Base-by-base conservation (phyloP, 805 yeast species). In the Candida quercuum region DNA sequence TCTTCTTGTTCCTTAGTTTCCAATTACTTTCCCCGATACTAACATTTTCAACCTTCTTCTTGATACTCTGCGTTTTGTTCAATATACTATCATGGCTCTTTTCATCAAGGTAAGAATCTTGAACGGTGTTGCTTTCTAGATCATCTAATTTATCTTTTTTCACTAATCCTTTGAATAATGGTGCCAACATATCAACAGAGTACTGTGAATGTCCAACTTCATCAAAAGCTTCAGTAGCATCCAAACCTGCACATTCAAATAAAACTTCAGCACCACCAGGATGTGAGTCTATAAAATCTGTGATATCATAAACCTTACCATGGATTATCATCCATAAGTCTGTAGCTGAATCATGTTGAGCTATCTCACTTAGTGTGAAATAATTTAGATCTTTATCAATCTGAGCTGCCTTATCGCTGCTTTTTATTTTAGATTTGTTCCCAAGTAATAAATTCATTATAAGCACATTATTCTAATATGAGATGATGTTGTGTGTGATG, bases 131-230 rank as follows among this genome's bases (percentile, higher is more conserved):
- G 29, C 10, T 32, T 24, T 12, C 27, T 7, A 9, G 6, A 26
- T 5, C 16, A 8, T 11, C 17, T 28, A 34, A n/a, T 13, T 32
- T 23, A 25, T 37, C 47, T 6, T 42, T 43, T 17, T 86, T 86
- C 32, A 91, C 72, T 38, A 74, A 78, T 40, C 99, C 99, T 39
- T 91, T 72, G 51, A 74, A 69, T 48, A 87, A 66, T 17, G 76
- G 78, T 28, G 66, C 69, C 52, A 93, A 67, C 55, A 84, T 72
- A 49, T 81, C 88, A 43, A 80, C 76, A 19, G 98, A 98, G 49
- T 89, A 96, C 45, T 87, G 96, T 16, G 97, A 86, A 66, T 93
- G 99, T 17, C 99, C 99, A 56, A 93, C 93, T 50, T 91, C 97
- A 41, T 82, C 86, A 55, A 87, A 91, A 9, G 86, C 77, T 49